Percentiles rank a stretch among this genome's conserved stretches.
Evolutionary conservation across 768 basidiomycete species (phyloP).

Genomic region (Phanerochaete carnosa): DNA sequence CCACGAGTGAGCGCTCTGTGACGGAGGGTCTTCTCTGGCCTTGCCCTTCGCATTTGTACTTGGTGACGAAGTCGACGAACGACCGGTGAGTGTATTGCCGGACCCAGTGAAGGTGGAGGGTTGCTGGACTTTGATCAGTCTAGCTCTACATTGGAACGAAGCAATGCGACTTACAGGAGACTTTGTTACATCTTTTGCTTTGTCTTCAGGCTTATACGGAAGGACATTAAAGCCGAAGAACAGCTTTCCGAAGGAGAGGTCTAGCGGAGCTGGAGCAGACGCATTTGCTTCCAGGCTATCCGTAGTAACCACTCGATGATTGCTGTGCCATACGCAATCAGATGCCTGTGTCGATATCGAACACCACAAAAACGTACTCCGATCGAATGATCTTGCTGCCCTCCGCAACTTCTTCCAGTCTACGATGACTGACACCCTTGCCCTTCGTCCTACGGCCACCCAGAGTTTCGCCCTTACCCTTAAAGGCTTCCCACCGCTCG

Average conservation of each 20-base stretch:
- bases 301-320: conserved; percentile 81
- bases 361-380: conserved; percentile 54
- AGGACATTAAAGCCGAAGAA: conserved; percentile 94
- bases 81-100: conserved; percentile 66
- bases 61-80: conserved; percentile 29
- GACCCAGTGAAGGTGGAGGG: conserved; percentile 57
- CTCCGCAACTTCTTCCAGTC: conserved; percentile 73
- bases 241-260: conserved; percentile 87
- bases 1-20: conserved; percentile 22
- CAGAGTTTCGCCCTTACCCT: conserved; percentile 90
- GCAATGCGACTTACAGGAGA: conserved; percentile 14
- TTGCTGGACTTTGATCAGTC: conserved; percentile 24
- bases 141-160: background rate
- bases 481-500: conserved; percentile 93
- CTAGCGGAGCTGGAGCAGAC: conserved; percentile 86
- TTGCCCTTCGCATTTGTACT: conserved; percentile 49
- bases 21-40: conserved; percentile 33
- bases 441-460: conserved; percentile 92
- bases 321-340: conserved; percentile 41
- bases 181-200: conserved; percentile 7
- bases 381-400: conserved; percentile 89
- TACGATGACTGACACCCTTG: conserved; percentile 83
- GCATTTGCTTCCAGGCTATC: conserved; percentile 67
- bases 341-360: background rate
- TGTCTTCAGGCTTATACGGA: conserved; percentile 54